Evolutionary conservation across 2,329 filamentous ascomycete genomes (phyloP).

Genomic region (Colletotrichum lentis): DNA sequence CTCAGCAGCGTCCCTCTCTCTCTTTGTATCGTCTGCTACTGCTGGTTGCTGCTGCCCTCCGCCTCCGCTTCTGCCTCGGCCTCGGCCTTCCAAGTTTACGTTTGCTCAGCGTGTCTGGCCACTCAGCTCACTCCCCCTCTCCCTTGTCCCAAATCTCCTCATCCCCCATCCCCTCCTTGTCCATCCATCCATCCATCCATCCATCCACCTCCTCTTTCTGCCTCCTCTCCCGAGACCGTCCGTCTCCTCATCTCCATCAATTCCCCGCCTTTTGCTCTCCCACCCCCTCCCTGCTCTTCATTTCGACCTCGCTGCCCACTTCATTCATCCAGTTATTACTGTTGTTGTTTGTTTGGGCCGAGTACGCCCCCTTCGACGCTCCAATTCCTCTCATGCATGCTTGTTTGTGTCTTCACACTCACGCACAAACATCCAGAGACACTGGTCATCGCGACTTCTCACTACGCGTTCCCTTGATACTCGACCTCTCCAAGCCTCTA

Average conservation of each 20-base stretch:
- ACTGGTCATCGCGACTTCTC: slow-evolving; percentile 21
- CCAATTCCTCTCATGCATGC: slow-evolving; percentile 31
- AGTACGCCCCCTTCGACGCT: slow-evolving; percentile 24
- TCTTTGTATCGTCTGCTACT: slow-evolving; percentile 11
- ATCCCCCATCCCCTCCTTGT: slow-evolving; percentile 31
- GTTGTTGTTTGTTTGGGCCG: slow-evolving; percentile 25
- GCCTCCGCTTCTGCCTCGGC: slow-evolving; percentile 6
- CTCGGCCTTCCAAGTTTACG: slow-evolving; percentile 19
- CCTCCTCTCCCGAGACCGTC: slow-evolving; percentile 26
- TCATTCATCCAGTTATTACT: slow-evolving; percentile 31
- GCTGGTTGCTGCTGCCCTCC: not conserved
- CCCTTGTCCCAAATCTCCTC: slow-evolving; percentile 29
- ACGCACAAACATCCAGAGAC: slow-evolving; percentile 34
- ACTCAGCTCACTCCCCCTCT: not conserved
- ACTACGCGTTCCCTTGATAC: slow-evolving; percentile 26
- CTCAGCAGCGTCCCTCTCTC: not conserved
- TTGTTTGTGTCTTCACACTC: slow-evolving; percentile 32
- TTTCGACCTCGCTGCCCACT: slow-evolving; percentile 39
- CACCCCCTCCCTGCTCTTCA: slow-evolving; percentile 41
- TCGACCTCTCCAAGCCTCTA: slow-evolving; percentile 22
- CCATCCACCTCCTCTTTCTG: slow-evolving; percentile 34
- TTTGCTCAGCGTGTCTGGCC: slow-evolving; percentile 2
- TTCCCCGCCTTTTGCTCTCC: slow-evolving; percentile 39
- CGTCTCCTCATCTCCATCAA: slow-evolving; percentile 39
- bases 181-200: slow-evolving; percentile 39